Percentiles rank a stretch among this genome's conserved stretches.
Evolutionary conservation across 345 rosid genomes (phyloP).

Genomic region (Passiflora organensis): DNA sequence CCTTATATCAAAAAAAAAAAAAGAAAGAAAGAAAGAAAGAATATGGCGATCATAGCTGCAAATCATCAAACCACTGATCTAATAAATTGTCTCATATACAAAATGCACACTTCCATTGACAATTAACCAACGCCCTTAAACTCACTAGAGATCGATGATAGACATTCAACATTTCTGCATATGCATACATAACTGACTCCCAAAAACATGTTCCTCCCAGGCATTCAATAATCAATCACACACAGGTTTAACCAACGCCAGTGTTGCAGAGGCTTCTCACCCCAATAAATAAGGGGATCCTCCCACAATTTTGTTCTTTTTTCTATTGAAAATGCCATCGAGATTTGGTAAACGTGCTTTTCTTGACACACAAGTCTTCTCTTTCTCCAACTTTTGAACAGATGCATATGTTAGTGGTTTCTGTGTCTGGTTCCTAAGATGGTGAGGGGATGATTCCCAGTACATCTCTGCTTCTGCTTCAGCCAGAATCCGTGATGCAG

Average conservation of each 20-base stretch:
- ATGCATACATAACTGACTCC: not conserved
- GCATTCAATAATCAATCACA: slow-evolving; percentile 30
- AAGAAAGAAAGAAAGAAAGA: not conserved
- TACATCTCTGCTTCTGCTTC: slow-evolving; percentile 64
- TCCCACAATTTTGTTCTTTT: slow-evolving; percentile 77
- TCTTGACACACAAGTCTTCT: slow-evolving; percentile 48
- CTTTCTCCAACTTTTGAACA: slow-evolving; percentile 52
- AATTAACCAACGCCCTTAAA: slow-evolving; percentile 10
- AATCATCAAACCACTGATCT: slow-evolving; percentile 19
- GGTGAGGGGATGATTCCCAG: slow-evolving; percentile 55
- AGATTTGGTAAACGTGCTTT: slow-evolving; percentile 57
- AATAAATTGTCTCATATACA: slow-evolving; percentile 17
- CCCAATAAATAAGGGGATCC: slow-evolving; percentile 73
- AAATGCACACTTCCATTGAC: slow-evolving; percentile 10
- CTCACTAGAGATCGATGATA: slow-evolving; percentile 12
- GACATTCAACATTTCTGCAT: slow-evolving; percentile 9
- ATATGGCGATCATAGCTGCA: not conserved
- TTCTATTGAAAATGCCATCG: slow-evolving; percentile 66
- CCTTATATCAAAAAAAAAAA: no score
- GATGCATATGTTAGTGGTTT: slow-evolving; percentile 29
- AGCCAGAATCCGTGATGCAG: slow-evolving; percentile 62
- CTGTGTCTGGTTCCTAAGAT: slow-evolving; percentile 48
- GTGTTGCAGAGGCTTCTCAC: slow-evolving; percentile 55
- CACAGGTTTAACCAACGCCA: slow-evolving; percentile 9
- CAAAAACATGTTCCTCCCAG: slow-evolving; percentile 14